Evolutionary conservation across 2,329 filamentous ascomycete species (phyloP).

Genomic region (Pseudocercospora fijiensis): DNA sequence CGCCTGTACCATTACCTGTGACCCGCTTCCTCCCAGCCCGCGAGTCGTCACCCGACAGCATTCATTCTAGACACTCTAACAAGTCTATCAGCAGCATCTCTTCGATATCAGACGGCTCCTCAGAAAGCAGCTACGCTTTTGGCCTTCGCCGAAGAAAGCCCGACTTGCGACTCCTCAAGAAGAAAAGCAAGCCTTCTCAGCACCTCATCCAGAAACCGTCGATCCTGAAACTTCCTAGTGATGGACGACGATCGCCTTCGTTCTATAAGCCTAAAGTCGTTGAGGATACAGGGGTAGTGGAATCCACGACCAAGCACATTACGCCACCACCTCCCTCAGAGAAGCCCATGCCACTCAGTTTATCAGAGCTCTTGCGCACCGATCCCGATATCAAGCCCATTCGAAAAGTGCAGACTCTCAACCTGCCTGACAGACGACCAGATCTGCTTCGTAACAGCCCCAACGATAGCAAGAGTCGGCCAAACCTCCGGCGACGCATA

Average conservation of each 20-base stretch:
- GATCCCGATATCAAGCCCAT: conserved; percentile 17
- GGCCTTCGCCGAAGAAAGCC: conserved; percentile 25
- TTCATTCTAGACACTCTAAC: conserved; percentile 16
- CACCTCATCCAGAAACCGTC: conserved; percentile 26
- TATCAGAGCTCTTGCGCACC: conserved; percentile 13
- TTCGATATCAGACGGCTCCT: conserved; percentile 22
- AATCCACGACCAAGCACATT: conserved; percentile 17
- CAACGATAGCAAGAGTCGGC: conserved; percentile 1
- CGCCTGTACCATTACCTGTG: conserved; percentile 8
- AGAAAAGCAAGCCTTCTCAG: conserved; percentile 32
- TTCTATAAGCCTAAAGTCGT: conserved; percentile 34
- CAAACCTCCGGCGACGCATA: not conserved
- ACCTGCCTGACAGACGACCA: not conserved
- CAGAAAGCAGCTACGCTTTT: conserved; percentile 33
- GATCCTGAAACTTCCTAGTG: not conserved
- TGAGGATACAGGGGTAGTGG: conserved; percentile 28
- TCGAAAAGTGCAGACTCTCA: conserved; percentile 18
- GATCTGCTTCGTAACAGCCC: not conserved
- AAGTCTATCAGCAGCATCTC: conserved; percentile 15
- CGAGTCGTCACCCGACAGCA: conserved; percentile 16
- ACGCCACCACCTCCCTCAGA: conserved; percentile 6
- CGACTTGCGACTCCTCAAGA: conserved; percentile 32
- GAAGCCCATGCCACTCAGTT: conserved; percentile 14
- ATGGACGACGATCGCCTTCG: conserved; percentile 25
- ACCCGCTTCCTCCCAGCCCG: not conserved